Base-by-base conservation (phyloP, 2,329 filamentous ascomycete genomes). In the Colletotrichum sp. region DNA sequence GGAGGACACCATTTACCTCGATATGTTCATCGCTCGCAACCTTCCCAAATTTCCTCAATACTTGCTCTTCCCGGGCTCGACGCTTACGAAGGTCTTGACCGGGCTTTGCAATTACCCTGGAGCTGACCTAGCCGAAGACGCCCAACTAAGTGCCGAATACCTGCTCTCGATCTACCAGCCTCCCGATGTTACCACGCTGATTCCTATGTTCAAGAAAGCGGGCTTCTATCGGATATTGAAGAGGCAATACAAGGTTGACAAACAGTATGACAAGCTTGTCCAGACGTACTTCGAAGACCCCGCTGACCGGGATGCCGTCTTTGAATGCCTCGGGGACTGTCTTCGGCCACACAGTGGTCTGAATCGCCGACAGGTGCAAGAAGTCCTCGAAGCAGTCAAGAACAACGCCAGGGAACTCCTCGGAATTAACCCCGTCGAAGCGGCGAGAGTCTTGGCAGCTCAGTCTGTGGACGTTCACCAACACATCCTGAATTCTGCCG, bases 11-110 rank as follows among this genome's bases (percentile, higher is more conserved):
- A 95, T 99, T 72, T 99, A 98, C 84, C 90, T 99, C 60, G 96
- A 99, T 85, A 99, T 99, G 96, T 99, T 99, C 82, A 94, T 99
- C 82, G 96, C 97, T 21, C 93, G 97, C 72, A 99, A 98, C 82
- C 87, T 99, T 66, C 95, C 98, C 5, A 99, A 99, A 83, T 99
- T 98, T 81, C 96, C 96, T 1, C 96, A 99, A 82, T 98, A 98
- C 81, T 93, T 99, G 67, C 90, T 99, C 13, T 92, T 99, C 63
- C 95, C 96, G 0, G 97, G 96, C 21, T 96, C 95, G 4, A 94
- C 95, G 3, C 89, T 99, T 1, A 95, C 96, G 75, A 93, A 93
- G 75, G 93, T 98, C 12, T 89, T 99, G 30, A 89, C 92, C 49
- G 94, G 96, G 3, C 89, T 99, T 6, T 99, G 97, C 86, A 91